phyloP scores from a whole-genome alignment of 1,284 basidiomycete species.

The Vanrija sp. region DNA sequence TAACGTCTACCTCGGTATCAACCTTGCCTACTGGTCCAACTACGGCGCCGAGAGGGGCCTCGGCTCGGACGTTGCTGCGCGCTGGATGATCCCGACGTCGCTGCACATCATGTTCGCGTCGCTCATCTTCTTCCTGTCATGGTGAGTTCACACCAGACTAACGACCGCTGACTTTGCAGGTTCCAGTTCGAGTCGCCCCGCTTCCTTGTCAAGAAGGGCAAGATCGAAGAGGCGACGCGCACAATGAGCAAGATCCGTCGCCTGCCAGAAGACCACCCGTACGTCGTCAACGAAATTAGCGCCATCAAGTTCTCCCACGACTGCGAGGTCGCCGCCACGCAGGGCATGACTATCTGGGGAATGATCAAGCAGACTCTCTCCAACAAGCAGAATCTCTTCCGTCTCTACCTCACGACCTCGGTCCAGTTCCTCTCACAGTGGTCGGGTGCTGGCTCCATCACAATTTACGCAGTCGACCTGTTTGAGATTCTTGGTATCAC shows the following conservation, averaged over 20 bases:
- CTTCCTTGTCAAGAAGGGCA: slow-evolving; percentile 23
- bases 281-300: slow-evolving; percentile 20
- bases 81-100: slow-evolving; percentile 11
- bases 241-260: slow-evolving; percentile 20
- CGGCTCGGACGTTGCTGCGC: slow-evolving; percentile 4
- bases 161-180: neutral
- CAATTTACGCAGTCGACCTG: slow-evolving; percentile 10
- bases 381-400: slow-evolving; percentile 4
- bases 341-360: slow-evolving; percentile 2
- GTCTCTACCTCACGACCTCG: slow-evolving; percentile 4
- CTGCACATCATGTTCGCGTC: slow-evolving; percentile 14
- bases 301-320: slow-evolving; percentile 20
- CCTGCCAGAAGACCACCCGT: slow-evolving; percentile 18
- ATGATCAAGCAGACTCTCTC: slow-evolving; percentile 4
- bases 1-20: slow-evolving; percentile 9
- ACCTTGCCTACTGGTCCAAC: slow-evolving; percentile 16
- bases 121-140: slow-evolving; percentile 8
- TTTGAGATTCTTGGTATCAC: slow-evolving; percentile 11
- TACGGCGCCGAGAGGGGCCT: slow-evolving; percentile 15
- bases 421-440: slow-evolving; percentile 14
- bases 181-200: slow-evolving; percentile 20
- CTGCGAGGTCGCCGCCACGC: slow-evolving; percentile 6
- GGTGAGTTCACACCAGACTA: neutral
- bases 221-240: slow-evolving; percentile 17
- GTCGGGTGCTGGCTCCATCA: slow-evolving; percentile 14